Evolutionary conservation across 768 basidiomycete species (phyloP), one percentile per base, ranked within the genome.

Genomic region (Termitomyces sp.): DNA sequence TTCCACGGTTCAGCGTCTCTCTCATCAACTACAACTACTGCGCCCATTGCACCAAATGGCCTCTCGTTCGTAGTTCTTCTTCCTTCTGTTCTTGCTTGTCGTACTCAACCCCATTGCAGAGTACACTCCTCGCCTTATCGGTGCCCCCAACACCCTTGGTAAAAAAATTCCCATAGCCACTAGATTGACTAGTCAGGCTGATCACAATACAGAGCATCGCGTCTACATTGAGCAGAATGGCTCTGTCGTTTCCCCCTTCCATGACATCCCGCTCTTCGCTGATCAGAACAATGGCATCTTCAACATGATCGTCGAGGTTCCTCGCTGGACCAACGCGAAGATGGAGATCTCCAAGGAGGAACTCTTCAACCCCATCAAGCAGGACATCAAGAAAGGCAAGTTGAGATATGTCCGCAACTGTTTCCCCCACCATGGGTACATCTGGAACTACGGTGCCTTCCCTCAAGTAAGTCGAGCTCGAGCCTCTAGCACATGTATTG

Each of bases 361-460:
- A 76, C 58, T 86, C n/a, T 94, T 98, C 87, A 99, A 99, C 80
- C 97, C 97, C 70, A 98, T 99, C 90, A 96, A 97, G 77, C 97
- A 99, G 81, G 96, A 98, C 75, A 89, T 92, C 76, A 98, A 97
- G 81, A 94, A 93, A 79, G 94, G 94, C 70, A 92, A 91, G 72
- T 80, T 98, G 75, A 92, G 97, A 70, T 98, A 84, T 77, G 97
- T 99, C 68, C 90, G 97, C 79, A 98, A 98, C 85, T 98, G 97
- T 79, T 99, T 99, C 91, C 97, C 97, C 68, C 97, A 99, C 82
- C 96, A 98, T 74, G 96, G 97, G 40, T 96, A 98, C 84, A 95
- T 99, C 82, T 99, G 97, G 97, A 99, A 99, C 84, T 99, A 99
- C 72, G 96, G 96, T 70, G 95, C 96, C 62, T 97, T 99, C 87